phyloP scores from a whole-genome alignment of 345 rosid species.

The Eucalyptus sp. region DNA sequence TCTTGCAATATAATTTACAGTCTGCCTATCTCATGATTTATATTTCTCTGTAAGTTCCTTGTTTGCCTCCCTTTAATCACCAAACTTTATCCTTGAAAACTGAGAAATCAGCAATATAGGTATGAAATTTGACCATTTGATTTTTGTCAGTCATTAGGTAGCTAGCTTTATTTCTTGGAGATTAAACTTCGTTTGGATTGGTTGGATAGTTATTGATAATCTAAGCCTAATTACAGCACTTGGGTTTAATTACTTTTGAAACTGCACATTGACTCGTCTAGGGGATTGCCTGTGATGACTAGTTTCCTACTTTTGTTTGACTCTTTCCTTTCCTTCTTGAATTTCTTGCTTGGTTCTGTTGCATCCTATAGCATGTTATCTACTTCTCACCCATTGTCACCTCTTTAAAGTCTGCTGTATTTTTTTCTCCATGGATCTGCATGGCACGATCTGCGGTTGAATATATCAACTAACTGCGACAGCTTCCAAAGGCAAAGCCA shows the following conservation, averaged over 20 bases:
- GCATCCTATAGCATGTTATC: neutral
- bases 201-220: neutral
- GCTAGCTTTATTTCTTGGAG: neutral
- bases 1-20: neutral
- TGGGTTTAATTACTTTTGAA: neutral
- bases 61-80: neutral
- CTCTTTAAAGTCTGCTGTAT: neutral
- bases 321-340: neutral
- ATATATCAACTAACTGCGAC: neutral
- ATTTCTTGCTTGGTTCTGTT: neutral
- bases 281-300: neutral
- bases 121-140: neutral
- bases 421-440: neutral
- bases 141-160: neutral
- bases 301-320: neutral
- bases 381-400: neutral
- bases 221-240: neutral
- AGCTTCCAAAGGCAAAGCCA: conserved; percentile 35
- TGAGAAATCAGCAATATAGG: neutral
- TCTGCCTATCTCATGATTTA: neutral
- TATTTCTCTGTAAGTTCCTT: neutral
- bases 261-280: neutral
- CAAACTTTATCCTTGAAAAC: neutral
- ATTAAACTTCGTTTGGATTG: neutral
- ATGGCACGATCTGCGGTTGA: neutral